Conservation (phyloP, 208 protist species). For the Trypanosoma rangeli region DNA sequence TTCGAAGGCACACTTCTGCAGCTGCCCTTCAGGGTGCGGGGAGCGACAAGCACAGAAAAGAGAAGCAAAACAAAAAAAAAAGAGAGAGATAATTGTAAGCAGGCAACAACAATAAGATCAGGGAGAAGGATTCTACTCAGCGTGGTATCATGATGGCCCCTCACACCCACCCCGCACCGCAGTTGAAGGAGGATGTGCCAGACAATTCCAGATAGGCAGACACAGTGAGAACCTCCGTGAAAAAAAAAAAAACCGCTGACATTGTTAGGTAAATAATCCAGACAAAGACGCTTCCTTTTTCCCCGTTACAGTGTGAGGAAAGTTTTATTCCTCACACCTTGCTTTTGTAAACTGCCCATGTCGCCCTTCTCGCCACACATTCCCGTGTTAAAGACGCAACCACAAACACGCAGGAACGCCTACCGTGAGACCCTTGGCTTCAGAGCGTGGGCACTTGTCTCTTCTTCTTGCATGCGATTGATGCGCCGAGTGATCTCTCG, state of each 20-base stretch:
- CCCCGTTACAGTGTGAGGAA: not conserved
- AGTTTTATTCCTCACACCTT: not conserved
- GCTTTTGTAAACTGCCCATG: not conserved
- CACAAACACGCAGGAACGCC: not conserved
- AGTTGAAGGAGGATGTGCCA: not conserved
- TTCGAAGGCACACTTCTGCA: not conserved
- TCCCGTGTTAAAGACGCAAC: not conserved
- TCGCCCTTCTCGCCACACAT: not conserved
- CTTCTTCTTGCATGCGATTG: constrained; percentile 23
- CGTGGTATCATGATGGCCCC: not conserved
- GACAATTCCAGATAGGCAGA: not conserved
- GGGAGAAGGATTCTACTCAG: not conserved
- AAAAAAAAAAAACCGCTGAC: constrained; percentile 25
- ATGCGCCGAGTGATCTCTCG: constrained; percentile 28
- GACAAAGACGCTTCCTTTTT: not conserved
- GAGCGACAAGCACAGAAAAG: constrained; percentile 15
- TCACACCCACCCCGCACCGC: not conserved
- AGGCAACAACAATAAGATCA: not conserved
- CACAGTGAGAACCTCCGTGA: not conserved
- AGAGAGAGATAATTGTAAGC: not conserved
- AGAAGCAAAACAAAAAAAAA: constrained; percentile 4
- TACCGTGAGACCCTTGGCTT: constrained; percentile 2
- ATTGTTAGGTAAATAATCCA: too few species aligned
- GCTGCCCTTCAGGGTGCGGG: not conserved
- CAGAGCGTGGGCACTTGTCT: not conserved